Conservation (phyloP, 495 filamentous ascomycete species). For the Saxispiralis lemnorum region DNA sequence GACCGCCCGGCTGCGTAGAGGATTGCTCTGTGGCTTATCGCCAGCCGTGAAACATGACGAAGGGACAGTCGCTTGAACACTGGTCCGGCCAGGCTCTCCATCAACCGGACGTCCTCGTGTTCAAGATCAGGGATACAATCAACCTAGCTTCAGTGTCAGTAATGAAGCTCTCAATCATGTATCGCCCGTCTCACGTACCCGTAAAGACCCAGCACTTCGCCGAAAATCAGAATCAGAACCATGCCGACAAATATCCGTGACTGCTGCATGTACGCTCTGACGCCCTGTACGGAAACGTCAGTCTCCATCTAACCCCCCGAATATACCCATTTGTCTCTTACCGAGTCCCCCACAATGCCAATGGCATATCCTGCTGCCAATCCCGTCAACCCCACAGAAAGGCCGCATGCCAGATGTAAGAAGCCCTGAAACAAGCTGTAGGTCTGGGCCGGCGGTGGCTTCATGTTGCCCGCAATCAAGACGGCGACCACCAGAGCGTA, state of each 20-base stretch:
- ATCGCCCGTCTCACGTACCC: constrained; percentile 41
- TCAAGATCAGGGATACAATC: constrained; percentile 28
- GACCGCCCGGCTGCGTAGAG: too few species aligned
- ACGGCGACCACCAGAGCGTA: constrained; percentile 94
- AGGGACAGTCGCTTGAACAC: too few species aligned
- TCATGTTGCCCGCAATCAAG: constrained; percentile 72
- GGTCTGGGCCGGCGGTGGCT: constrained; percentile 39
- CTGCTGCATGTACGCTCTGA: constrained; percentile 88
- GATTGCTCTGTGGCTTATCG: too few species aligned
- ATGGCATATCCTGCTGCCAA: constrained; percentile 96
- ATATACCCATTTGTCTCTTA: constrained; percentile 15
- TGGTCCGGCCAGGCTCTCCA: too few species aligned
- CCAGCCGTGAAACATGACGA: too few species aligned
- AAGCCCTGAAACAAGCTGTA: constrained; percentile 82
- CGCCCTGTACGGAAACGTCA: constrained; percentile 35
- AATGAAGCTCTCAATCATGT: background rate
- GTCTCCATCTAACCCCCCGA: background rate
- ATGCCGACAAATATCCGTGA: constrained; percentile 95
- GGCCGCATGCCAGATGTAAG: constrained; percentile 80
- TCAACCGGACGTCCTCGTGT: constrained; percentile 21
- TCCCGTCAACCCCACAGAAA: constrained; percentile 79
- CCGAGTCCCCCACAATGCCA: constrained; percentile 81
- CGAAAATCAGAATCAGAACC: constrained; percentile 99
- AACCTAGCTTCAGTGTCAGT: constrained; percentile 16
- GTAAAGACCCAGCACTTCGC: constrained; percentile 93